Evolutionary conservation across 257 asterid species (phyloP).

Genomic region (Nicotiana tomentosiformis): DNA sequence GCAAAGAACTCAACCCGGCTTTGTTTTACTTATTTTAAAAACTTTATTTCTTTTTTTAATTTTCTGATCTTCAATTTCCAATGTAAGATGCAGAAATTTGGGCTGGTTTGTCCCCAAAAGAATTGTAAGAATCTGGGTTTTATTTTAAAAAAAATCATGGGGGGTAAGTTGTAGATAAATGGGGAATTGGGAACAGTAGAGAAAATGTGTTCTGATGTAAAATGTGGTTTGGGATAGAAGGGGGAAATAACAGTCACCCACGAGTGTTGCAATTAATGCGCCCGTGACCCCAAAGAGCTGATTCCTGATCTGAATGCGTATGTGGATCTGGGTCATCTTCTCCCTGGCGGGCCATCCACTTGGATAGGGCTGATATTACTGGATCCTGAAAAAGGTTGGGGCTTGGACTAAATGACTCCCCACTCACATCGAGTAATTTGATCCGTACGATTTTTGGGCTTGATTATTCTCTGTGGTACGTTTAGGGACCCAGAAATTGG

Average conservation of each 20-base stretch:
- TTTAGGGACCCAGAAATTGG: neutral
- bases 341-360: neutral
- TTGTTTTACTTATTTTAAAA: neutral
- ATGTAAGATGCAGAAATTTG: neutral
- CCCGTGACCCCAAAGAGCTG: conserved; percentile 3
- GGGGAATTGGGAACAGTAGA: neutral
- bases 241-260: neutral
- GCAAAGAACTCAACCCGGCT: neutral
- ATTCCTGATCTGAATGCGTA: neutral
- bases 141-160: neutral
- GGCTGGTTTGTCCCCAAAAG: neutral
- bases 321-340: neutral
- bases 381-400: neutral
- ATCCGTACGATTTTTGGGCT: neutral
- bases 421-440: neutral
- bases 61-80: neutral
- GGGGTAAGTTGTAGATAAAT: neutral
- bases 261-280: conserved; percentile 3
- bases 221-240: neutral
- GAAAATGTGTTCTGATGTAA: neutral
- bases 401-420: neutral
- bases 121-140: neutral
- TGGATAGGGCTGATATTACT: neutral
- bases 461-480: neutral
- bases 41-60: no score